Base-by-base conservation (phyloP, 371 early-diverging fungal species). In the Actinomortierella ambigua region DNA sequence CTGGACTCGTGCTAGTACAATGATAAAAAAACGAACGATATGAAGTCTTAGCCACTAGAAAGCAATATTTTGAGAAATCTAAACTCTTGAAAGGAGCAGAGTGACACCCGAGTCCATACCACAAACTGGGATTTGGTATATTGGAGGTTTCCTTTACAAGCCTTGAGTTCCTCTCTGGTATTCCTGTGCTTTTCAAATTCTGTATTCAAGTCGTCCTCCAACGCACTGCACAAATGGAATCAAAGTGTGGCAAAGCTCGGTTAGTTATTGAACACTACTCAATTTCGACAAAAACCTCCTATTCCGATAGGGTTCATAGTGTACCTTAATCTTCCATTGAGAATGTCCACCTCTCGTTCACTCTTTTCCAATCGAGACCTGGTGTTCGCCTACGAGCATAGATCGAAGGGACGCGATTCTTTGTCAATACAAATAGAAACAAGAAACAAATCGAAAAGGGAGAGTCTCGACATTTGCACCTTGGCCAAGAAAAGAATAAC, bases 181-280 rank as follows among this genome's bases (percentile, higher is more conserved):
- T 70, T 15, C 20, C 59, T 61, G 23, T 70, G 71, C 42, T 70
- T 70, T 11, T 70, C 71, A n/a, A 59, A 26, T 47, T 70, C 71
- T n/a, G 39, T 43, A 41, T 50, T 29, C 22, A 65, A 52, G 18
- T 70, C 71, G 2, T 65, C 71, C 24, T 70, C 71, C 22, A 70
- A 27, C 1, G 59, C 57, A 15, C 69, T 69, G 28, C 51, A 17
- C 28, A n/a, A 46, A n/a, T 3, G 13, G 23, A 26, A 23, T 20
- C 40, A 28, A 34, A 1, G n/a, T 20, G 24, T 22, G 11, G 46
- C 23, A 43, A 27, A 20, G 6, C 13, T 20, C 18, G 15, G 42
- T 9, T 18, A 15, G 8, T 52, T 14, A 43, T 23, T 13, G 22
- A n/a, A 1, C 2, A 20, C 26, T 9, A 14, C 27, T 22, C 29